Base-by-base conservation (phyloP, 805 yeast genomes). In the Saccharomycopsis sp. region DNA sequence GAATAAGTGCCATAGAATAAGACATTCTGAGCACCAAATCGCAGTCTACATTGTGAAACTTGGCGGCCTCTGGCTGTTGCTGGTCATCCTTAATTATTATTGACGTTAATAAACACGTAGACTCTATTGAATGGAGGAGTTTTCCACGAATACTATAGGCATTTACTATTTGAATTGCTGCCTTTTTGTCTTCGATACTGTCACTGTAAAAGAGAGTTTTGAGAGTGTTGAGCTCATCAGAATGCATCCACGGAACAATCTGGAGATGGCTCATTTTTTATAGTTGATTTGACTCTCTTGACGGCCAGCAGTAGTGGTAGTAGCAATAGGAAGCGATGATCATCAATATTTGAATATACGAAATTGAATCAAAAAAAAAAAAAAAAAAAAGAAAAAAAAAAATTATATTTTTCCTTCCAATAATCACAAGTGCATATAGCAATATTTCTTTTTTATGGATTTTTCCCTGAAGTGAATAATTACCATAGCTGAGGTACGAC, bases 101-200 rank as follows among this genome's bases (percentile, higher is more conserved):
- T n/a, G 84, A 77, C 0, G 83, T 78, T 17, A 88, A 66, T 47
- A 80, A 71, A 0, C 85, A 76, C 0, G 96, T 88, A 49, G 83
- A 70, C 64, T 86, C 93, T 35, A 89, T 75, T 0, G 86, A 85
- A 67, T 86, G 94, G 1, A 94, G 92, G 15, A 87, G 77, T 19
- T 69, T 66, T 14, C 91, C 90, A 66, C 87, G 75, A 1, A 87
- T 75, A 47, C 72, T 70, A 64, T 80, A 80, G 1, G 84, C 81
- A 56, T 77, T 72, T 2, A 85, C 84, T 62, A 72, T 75, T 55
- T 74, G 74, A 3, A 85, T 68, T 0, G 86, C 91, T 55, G 79
- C 65, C 3, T 47, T 12, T 53, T 83, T 68, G 1, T 60, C 60
- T 1, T 59, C 61, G 35, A 61, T 58, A 20, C 65, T 64, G n/a